Conservation (phyloP, 2,329 filamentous ascomycete species). For the Aureobasidium melanogenum region DNA sequence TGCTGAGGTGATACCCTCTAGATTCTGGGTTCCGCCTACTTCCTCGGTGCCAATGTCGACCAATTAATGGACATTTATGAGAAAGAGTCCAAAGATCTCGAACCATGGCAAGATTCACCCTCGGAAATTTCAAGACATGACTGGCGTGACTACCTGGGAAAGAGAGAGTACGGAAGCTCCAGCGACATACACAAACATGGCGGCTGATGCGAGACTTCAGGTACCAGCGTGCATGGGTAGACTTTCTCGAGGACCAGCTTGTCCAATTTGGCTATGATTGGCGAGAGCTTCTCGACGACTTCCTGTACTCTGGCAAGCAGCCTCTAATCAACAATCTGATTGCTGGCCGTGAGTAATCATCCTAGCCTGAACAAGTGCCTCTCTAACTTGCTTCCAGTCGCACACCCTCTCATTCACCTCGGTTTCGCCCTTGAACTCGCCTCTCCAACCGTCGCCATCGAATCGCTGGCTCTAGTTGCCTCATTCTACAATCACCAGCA, state of each 20-base stretch:
- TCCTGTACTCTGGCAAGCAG: slow-evolving; percentile 62
- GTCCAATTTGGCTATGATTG: slow-evolving; percentile 73
- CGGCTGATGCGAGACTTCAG: slow-evolving; percentile 24
- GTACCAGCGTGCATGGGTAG: slow-evolving; percentile 84
- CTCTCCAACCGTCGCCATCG: slow-evolving; percentile 77
- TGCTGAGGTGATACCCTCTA: slow-evolving; percentile 22
- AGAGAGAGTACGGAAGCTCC: slow-evolving; percentile 46
- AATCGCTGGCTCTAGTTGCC: slow-evolving; percentile 65
- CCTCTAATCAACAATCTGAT: slow-evolving; percentile 76
- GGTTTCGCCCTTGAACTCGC: slow-evolving; percentile 89
- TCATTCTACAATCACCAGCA: slow-evolving; percentile 50
- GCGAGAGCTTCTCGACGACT: slow-evolving; percentile 67
- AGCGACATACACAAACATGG: background rate
- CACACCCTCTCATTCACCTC: slow-evolving; percentile 86
- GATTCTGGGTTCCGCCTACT: slow-evolving; percentile 75
- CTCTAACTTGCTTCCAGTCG: slow-evolving; percentile 49
- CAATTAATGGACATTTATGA: slow-evolving; percentile 79
- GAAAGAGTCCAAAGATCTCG: slow-evolving; percentile 58
- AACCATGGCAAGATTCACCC: slow-evolving; percentile 76
- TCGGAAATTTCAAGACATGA: slow-evolving; percentile 74
- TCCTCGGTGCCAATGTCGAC: slow-evolving; percentile 65
- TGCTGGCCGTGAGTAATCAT: slow-evolving; percentile 56
- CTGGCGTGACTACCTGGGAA: slow-evolving; percentile 78
- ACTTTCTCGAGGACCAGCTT: slow-evolving; percentile 91
- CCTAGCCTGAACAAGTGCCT: background rate